Conservation (phyloP, 495 filamentous ascomycete species). For the Cairneyella variabilis region DNA sequence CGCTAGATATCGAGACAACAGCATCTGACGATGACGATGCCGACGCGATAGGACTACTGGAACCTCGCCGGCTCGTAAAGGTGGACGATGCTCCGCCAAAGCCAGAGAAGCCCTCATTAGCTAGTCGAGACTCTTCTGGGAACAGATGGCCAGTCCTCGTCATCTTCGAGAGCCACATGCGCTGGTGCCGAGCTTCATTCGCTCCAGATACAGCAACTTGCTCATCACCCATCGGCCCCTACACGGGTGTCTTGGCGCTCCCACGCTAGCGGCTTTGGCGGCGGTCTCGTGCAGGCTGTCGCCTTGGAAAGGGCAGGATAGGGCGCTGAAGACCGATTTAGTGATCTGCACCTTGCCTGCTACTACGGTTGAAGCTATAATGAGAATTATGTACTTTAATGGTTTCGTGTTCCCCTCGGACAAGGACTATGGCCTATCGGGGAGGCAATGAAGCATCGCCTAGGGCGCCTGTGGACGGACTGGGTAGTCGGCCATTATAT, state of each 20-base stretch:
- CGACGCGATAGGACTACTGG: constrained; percentile 6
- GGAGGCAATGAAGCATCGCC: constrained; percentile 17
- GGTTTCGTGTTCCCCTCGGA: constrained; percentile 1
- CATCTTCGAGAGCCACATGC: constrained; percentile 26
- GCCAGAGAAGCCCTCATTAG: constrained; percentile 8
- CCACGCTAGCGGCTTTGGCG: constrained; percentile 17
- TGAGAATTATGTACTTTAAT: constrained; percentile 20
- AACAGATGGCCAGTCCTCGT: constrained; percentile 21
- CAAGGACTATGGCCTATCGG: constrained; percentile 5
- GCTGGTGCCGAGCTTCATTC: constrained; percentile 20
- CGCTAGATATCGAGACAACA: neutral
- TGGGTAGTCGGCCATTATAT: neutral
- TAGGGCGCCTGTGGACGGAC: constrained; percentile 17
- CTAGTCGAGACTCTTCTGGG: constrained; percentile 22
- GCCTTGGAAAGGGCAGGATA: constrained; percentile 17
- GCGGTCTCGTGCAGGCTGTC: constrained; percentile 20
- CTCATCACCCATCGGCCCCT: too few species aligned
- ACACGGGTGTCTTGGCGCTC: neutral
- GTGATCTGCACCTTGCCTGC: constrained; percentile 20
- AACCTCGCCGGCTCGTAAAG: constrained; percentile 13
- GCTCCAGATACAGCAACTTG: too few species aligned
- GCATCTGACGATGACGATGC: neutral
- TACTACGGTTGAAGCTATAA: constrained; percentile 13
- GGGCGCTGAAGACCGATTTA: constrained; percentile 3
- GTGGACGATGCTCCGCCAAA: constrained; percentile 4